Base-by-base conservation (phyloP, 2,329 filamentous ascomycete genomes). In the Arthrobotrys conoides region DNA sequence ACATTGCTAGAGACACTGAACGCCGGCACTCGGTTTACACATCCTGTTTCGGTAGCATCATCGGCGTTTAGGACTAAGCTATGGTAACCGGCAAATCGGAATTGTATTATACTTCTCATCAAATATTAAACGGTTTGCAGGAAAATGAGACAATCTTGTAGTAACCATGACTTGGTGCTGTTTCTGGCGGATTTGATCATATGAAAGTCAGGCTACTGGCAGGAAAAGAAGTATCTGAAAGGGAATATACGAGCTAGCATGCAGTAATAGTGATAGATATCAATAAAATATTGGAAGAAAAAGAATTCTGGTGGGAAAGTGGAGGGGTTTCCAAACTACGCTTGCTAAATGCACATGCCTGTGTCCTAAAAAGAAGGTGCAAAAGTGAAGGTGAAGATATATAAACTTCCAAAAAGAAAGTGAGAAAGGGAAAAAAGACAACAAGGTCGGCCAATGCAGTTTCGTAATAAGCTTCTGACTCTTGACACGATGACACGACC, bases 41-140 rank as follows among this genome's bases (percentile, higher is more conserved):
- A 36, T 8, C 33, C 8, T 1, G 33, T 36, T 36, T 36, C 33
- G 33, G 33, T 1, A 10, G 8, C 8, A 36, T 36, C 36, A 30
- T n/a, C 46, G 49, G 66, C 22, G 66, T 36, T 38, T 8, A 24
- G 61, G 12, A 20, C 27, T 12, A 4, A 16, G 16, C 22, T 27
- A 48, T 38, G 2, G 16, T 27, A 12, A n/a, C 18, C 2, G 12
- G 24, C 30, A 33, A 27, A 55, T 57, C 59, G 27, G 38, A 65
- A 76, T 57, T 76, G 69, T 80, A 77, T 80, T 78, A 72, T 70
- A 78, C 64, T 72, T 64, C 49, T 77, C 66, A 51, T 72, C 63
- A 20, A 61, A 71, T 16, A 71, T 76, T n/a, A 71, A 10, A 53
- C 30, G 33, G n/a, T 2, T 30, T 24, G 33, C 27, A 59, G 51